phyloP scores from a whole-genome alignment of 192 early-diverging fungal genomes.

The Funneliformis geosporum region DNA sequence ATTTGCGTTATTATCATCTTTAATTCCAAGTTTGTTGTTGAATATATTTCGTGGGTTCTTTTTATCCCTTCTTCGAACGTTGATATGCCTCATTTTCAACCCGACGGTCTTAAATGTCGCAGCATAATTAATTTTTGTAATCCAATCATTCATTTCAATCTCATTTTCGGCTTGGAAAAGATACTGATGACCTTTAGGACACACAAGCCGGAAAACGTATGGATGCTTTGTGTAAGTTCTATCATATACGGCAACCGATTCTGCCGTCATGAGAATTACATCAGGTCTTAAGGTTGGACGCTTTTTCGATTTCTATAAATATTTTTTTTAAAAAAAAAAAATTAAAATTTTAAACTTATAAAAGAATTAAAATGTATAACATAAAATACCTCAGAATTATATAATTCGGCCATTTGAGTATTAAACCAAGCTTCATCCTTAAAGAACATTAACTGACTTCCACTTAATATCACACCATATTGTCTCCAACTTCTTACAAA shows the following conservation, averaged over 20 bases:
- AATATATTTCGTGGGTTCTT: conserved; percentile 1
- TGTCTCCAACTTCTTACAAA: conserved; percentile 71
- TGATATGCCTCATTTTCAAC: conserved; percentile 35
- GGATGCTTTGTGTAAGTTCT: conserved; percentile 71
- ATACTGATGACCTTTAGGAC: conserved; percentile 70
- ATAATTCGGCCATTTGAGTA: conserved; percentile 36
- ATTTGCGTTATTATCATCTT: background rate
- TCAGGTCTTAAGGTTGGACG: conserved; percentile 31
- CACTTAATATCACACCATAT: conserved; percentile 75
- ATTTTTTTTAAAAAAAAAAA: background rate
- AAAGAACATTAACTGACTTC: conserved; percentile 77
- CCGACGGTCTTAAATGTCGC: conserved; percentile 69
- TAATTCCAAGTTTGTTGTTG: conserved; percentile 27
- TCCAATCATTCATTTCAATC: conserved; percentile 78
- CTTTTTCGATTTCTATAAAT: conserved; percentile 23
- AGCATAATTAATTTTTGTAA: conserved; percentile 78
- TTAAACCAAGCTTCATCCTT: conserved; percentile 57
- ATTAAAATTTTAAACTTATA: background rate
- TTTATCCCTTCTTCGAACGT: background rate
- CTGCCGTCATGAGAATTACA: conserved; percentile 44
- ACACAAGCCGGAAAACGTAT: conserved; percentile 72
- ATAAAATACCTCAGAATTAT: background rate
- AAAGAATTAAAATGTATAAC: background rate
- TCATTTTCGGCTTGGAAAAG: conserved; percentile 68
- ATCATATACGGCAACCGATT: conserved; percentile 71